Evolutionary conservation across 2,329 filamentous ascomycete genomes (phyloP), one percentile per base, ranked within the genome.

Genomic region (Ascocoryne sarcoides): DNA sequence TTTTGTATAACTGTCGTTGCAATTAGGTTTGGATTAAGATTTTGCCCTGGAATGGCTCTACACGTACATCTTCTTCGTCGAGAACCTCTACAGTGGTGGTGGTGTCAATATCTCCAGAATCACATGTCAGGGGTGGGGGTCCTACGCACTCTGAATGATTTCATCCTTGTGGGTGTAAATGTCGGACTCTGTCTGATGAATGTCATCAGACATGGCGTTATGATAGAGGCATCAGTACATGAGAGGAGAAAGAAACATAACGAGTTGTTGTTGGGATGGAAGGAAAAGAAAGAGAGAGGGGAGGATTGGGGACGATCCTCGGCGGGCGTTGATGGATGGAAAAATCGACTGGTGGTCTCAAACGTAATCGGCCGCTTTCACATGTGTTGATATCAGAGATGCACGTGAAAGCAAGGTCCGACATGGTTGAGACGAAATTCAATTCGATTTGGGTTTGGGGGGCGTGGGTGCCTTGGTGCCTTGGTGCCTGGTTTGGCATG

Each of bases 1-100:
- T 61, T 44, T 60, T 60, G 47, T 64, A 64, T 32, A 62, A 40
- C 57, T 60, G 39, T 32, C n/a, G n/a, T 23, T 9, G 15, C 18
- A 10, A 40, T 55, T 33, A 56, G 45, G 32, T 8, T 39, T 19
- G 12, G 9, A 26, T n/a, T 5, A 14, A 15, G 19, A 26, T 5
- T 3, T 17, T 17, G 33, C 20, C 19, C 20, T 18, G 19, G 17
- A 33, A 9, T 18, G 28, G 37, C 52, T 26, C 23, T 26, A 12
- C 23, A 12, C 23, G 32, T 53, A 60, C 58, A 52, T 60, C 58
- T 58, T 60, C 57, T 51, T 60, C 56, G 35, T 49, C 40, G 15
- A 60, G 49, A 30, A 60, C 48, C 15, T 51, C 58, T 60, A 44
- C 33, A 28, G 21, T 32, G 39, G 12, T 26, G 23, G 23, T 42